These are phyloP conservation scores for Akanthomyces dipterigenus DNA, from an alignment of 2,329 filamentous ascomycete genomes.

Conservation along the genomic window DNA sequence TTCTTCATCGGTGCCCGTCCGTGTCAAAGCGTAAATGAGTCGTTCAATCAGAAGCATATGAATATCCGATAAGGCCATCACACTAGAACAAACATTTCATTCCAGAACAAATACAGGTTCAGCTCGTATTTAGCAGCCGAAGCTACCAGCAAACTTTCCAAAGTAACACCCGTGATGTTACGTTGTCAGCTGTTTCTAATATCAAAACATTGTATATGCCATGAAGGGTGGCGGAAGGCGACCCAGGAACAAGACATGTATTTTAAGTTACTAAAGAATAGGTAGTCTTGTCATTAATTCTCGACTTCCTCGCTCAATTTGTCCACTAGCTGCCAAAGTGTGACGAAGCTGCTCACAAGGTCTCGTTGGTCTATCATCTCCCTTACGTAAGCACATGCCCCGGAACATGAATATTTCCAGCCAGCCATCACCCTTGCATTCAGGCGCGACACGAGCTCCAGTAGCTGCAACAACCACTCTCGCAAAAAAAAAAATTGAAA, in stretches of 20 bases:
- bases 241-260: no score
- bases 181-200: no score
- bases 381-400: conserved; percentile 11
- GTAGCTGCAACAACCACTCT: neutral
- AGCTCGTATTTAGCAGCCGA: neutral
- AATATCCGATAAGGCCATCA: neutral
- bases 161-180: no score
- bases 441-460: conserved; percentile 11
- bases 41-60: neutral
- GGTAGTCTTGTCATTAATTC: no score
- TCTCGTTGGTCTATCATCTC: neutral
- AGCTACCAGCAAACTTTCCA: no score
- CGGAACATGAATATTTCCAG: conserved; percentile 14
- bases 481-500: conserved; percentile 9
- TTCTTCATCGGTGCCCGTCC: neutral
- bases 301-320: no score
- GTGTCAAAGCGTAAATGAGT: neutral
- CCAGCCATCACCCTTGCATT: conserved; percentile 4
- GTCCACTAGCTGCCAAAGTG: no score
- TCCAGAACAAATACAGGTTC: neutral
- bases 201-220: no score
- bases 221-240: no score
- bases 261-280: no score
- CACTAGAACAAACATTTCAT: neutral
- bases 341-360: neutral